Evolutionary conservation across 2,329 filamentous ascomycete species (phyloP), one percentile per base, ranked within the genome.

Genomic region (Venturia pyrina): DNA sequence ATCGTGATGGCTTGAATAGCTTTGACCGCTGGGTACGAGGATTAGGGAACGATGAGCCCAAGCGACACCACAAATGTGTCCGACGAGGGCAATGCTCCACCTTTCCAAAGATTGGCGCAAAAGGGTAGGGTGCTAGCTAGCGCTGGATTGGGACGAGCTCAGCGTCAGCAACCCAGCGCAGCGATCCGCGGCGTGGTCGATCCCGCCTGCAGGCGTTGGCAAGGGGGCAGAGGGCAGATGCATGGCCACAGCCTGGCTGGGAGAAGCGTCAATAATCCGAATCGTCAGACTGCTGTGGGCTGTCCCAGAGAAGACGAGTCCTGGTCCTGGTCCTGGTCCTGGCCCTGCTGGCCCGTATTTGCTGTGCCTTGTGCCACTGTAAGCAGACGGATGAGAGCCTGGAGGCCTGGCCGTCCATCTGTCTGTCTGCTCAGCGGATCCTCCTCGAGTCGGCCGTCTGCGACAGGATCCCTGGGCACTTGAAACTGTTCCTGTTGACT

Each of bases 111-210:
- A 62, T 28, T 44, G 60, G 60, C 60, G 37, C 60, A 28, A 62
- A 59, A 37, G 28, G 37, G 60, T 28, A 62, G 44, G 41, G n/a
- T 46, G 43, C 40, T 28, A 46, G 60, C 5, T 44, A 59, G 60
- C 37, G 60, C 60, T 62, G 19, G 28, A 62, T 62, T 28, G 21
- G 60, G 60, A 62, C 32, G 41, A 56, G 50, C 50, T 56, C 50
- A 56, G 50, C 50, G 50, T 56, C 50, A 56, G 50, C 50, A 56
- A 56, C 53, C 53, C 53, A 57, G 53, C 53, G 1, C 53, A 59
- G 53, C 53, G 53, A 59, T 59, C 53, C 53, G 53, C 53, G 53
- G 53, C 32, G 53, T 40, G 53, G 53, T n/a, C 53, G 53, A 59
- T 59, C 53, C 53, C 28, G 53, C 32, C 50, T 57, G 50, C 50